These are phyloP conservation scores for Chlamydomonas schloesseri DNA, from an alignment of 139 green algal species.

Conservation along the genomic window DNA sequence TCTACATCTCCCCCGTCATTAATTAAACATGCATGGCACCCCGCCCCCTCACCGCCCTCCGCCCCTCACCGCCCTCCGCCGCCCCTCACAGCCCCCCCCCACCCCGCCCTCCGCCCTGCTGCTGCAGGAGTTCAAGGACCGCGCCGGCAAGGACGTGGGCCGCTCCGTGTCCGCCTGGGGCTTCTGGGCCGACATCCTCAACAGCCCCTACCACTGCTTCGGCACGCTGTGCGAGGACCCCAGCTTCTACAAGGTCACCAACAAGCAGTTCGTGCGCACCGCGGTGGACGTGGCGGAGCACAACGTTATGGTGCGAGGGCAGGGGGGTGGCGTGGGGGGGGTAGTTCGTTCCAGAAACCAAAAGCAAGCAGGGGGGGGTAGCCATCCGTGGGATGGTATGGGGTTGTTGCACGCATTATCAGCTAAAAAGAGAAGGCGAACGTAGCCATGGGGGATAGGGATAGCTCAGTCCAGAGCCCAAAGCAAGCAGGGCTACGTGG, in stretches of 20 bases:
- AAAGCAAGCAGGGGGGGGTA: background rate
- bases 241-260: constrained; percentile 63
- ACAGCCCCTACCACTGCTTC: constrained; percentile 77
- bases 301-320: constrained; percentile 71
- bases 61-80: too few relatives aligned
- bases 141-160: constrained; percentile 68
- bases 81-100: too few relatives aligned
- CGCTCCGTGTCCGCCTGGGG: constrained; percentile 73
- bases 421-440: too few relatives aligned
- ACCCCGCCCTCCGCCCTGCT: too few relatives aligned
- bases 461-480: too few relatives aligned
- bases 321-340: background rate
- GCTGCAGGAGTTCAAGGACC: constrained; percentile 48
- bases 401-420: too few relatives aligned
- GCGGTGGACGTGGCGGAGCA: constrained; percentile 75
- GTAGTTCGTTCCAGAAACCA: background rate
- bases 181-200: constrained; percentile 82
- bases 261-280: constrained; percentile 78
- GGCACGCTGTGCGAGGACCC: constrained; percentile 62
- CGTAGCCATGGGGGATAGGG: too few relatives aligned
- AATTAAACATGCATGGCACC: too few relatives aligned
- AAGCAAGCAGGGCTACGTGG: too few relatives aligned
- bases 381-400: too few relatives aligned
- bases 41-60: too few relatives aligned
- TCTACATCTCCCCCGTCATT: too few relatives aligned